Evolutionary conservation across 306 rosid genomes (phyloP).

Genomic region (Canavalia gladiata): DNA sequence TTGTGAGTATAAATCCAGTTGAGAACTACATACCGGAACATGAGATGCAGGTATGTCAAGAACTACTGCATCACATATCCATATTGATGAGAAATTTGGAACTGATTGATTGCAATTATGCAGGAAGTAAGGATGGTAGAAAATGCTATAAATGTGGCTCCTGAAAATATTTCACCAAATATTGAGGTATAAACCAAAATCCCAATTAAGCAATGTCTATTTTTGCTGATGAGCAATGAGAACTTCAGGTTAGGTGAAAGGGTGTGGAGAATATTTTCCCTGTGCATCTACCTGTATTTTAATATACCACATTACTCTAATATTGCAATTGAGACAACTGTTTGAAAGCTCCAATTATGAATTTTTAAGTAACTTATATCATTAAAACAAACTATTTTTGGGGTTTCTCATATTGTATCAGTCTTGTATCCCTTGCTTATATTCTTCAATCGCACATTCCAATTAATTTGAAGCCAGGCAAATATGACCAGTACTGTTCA

Average conservation of each 20-base stretch:
- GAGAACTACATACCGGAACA: conserved; percentile 72
- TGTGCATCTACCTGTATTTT: not conserved
- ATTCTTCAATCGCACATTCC: not conserved
- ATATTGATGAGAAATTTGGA: conserved; percentile 25
- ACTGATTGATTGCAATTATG: conserved; percentile 49
- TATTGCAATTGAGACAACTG: conserved; percentile 2
- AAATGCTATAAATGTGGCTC: conserved; percentile 59
- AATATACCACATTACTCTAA: not conserved
- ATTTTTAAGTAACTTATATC: not conserved
- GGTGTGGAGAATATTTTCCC: conserved; percentile 2
- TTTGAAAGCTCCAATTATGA: not conserved
- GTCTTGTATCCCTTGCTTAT: conserved; percentile 1
- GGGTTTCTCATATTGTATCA: not conserved
- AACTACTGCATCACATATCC: conserved; percentile 3
- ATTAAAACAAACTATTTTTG: not conserved
- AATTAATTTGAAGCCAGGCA: not conserved
- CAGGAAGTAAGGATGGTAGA: conserved; percentile 78
- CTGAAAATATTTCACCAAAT: conserved; percentile 55
- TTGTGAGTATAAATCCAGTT: conserved; percentile 76
- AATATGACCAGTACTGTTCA: not conserved
- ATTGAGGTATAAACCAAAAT: conserved; percentile 62
- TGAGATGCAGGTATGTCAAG: conserved; percentile 57
- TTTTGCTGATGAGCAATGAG: not conserved
- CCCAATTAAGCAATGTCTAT: not conserved
- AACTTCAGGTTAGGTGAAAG: conserved; percentile 1